phyloP scores from a whole-genome alignment of 176 grass and related monocot species.

The Sorghum bicolor region DNA sequence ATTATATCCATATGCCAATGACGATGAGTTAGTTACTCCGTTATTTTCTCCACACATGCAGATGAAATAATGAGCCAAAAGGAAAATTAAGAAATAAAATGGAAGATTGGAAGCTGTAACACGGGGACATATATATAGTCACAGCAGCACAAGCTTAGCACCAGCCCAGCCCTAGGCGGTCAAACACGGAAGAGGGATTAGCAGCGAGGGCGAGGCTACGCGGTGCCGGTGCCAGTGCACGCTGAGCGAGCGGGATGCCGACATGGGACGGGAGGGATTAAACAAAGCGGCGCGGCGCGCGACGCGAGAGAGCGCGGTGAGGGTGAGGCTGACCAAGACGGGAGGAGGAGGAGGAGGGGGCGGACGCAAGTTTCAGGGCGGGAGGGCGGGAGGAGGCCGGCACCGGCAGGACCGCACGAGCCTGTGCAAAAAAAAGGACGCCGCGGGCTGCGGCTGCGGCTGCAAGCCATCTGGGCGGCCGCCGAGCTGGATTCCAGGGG shows the following conservation, averaged over 20 bases:
- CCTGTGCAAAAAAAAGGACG: background rate
- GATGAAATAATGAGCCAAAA: too few relatives aligned
- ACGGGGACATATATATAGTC: too few relatives aligned
- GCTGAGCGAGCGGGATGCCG: slow-evolving; percentile 9
- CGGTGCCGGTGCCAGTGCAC: background rate
- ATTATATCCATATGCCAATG: too few relatives aligned
- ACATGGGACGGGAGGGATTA: slow-evolving; percentile 6
- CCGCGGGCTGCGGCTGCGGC: background rate
- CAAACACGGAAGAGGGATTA: background rate
- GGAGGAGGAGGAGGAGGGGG: background rate
- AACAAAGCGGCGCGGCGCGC: background rate
- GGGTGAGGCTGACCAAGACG: background rate
- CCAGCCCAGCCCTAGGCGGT: background rate
- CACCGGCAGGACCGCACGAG: background rate
- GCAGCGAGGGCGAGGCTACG: background rate
- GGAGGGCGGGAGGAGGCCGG: background rate
- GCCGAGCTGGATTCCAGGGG: slow-evolving; percentile 33
- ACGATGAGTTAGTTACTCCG: too few relatives aligned
- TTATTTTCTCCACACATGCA: background rate
- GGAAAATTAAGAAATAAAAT: too few relatives aligned
- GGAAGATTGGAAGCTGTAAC: too few relatives aligned
- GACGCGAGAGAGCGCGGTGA: background rate
- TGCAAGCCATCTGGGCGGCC: slow-evolving; percentile 31
- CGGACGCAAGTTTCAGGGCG: slow-evolving; percentile 3
- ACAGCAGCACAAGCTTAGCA: background rate